Conservation (phyloP, 306 rosid species). For the Inga leiocalycina region DNA sequence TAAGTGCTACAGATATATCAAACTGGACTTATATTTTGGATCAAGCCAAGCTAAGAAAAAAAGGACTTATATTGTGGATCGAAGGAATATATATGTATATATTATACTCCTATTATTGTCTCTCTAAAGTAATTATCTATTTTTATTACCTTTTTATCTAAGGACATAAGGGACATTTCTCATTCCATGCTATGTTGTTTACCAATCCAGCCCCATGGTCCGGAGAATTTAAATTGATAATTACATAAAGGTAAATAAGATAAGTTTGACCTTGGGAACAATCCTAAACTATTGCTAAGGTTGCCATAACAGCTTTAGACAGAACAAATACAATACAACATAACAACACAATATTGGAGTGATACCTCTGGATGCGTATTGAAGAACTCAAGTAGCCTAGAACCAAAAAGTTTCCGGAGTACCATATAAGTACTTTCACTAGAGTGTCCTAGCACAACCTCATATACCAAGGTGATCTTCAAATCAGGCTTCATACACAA, state of each 20-base stretch:
- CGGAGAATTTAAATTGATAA: neutral
- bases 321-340: neutral
- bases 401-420: no score
- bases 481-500: constrained; percentile 64
- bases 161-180: neutral
- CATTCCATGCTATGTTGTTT: neutral
- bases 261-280: neutral
- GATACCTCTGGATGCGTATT: no score
- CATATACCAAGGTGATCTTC: constrained; percentile 55
- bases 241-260: neutral
- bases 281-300: constrained; percentile 16
- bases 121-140: no score
- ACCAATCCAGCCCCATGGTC: neutral
- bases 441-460: constrained; percentile 47
- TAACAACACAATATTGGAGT: constrained; percentile 1
- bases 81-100: no score
- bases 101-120: no score
- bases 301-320: neutral
- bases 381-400: no score
- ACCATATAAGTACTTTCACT: constrained; percentile 44
- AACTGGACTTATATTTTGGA: neutral
- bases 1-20: neutral
- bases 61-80: neutral
- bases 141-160: neutral
- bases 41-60: neutral